Percentiles rank a stretch among this genome's conserved stretches.
Conservation (phyloP, 2,329 filamentous ascomycete genomes). For the Coniella vitis region DNA sequence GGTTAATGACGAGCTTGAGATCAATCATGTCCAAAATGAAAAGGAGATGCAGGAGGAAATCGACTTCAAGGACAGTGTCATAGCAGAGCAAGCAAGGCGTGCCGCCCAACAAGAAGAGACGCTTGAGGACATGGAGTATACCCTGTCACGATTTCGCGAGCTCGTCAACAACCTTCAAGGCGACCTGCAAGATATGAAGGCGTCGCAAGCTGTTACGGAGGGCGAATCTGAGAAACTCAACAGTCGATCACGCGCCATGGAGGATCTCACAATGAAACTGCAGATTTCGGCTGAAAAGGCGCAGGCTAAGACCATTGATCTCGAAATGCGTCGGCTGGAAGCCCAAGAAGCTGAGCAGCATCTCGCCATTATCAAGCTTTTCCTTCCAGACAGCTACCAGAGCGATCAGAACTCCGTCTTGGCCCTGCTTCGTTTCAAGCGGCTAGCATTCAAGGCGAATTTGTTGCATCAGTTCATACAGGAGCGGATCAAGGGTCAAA, state of each 20-base stretch:
- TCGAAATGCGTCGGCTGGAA: constrained; percentile 80
- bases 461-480: constrained; percentile 72
- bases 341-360: constrained; percentile 86
- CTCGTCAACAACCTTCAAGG: constrained; percentile 78
- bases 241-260: constrained; percentile 83
- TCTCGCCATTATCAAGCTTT: constrained; percentile 79
- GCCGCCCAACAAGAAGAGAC: constrained; percentile 69
- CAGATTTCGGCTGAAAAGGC: constrained; percentile 86
- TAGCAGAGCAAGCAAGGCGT: constrained; percentile 72
- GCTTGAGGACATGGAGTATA: constrained; percentile 85
- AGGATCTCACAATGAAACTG: constrained; percentile 92
- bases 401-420: constrained; percentile 80
- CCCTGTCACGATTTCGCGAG: constrained; percentile 79
- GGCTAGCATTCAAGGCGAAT: constrained; percentile 80
- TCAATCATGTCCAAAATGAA: constrained; percentile 87
- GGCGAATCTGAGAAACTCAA: constrained; percentile 87
- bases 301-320: constrained; percentile 88
- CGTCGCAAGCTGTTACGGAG: constrained; percentile 87
- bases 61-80: constrained; percentile 77
- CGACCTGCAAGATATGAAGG: constrained; percentile 86
- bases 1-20: constrained; percentile 88
- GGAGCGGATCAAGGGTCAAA: constrained; percentile 65
- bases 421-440: constrained; percentile 79
- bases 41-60: constrained; percentile 93
- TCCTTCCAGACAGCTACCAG: constrained; percentile 78